Base-by-base conservation (phyloP, 169 alveolate genomes). In the Eimeria necatrix region DNA sequence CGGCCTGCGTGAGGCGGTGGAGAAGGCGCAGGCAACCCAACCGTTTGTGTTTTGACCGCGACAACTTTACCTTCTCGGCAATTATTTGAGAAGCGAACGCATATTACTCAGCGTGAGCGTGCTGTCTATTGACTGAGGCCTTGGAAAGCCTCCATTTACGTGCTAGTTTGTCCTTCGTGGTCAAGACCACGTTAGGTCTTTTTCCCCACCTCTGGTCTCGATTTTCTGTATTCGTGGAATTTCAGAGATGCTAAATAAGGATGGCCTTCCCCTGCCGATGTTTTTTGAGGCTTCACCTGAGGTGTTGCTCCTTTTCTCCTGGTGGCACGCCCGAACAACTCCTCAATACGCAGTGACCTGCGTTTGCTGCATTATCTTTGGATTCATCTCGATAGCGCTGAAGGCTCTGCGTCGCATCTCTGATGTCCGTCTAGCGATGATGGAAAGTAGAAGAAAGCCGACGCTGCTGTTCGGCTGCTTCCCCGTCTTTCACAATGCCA, bases 181-280 rank as follows among this genome's bases (percentile, higher is more conserved):
- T 32, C 41, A 32, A 32, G 41, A 32, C 41, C 41, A 32, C 41
- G 41, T 49, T 4, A 2, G 49, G 64, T 49, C 53, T 16, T 20
- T 4, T 6, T 22, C 26, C 56, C 84, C 12, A 1, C 0, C 26
- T 91, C 64, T 16, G 49, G n/a, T 16, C 68, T 8, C 53, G 48
- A 10, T 16, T 8, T 5, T 18, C 20, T 41, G 60, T 41, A 60
- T 46, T 52, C 22, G 20, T 3, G 56, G 14, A 32, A 56, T 10
- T 26, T 26, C 64, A 59, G 49, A 51, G 48, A 85, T 85, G 76
- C 61, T 85, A 78, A 59, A 53, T n/a, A 60, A 85, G 52, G 76
- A 53, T 41, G 94, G 89, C 46, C 64, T 76, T 41, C 95, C 91
- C 61, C 84, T 91, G 68, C 95, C 95, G 32, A 91, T 91, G 95